Percentiles rank a stretch among this genome's conserved stretches.
Evolutionary conservation across 441 rosid genomes (phyloP).

Genomic region (Mallotus repandus): DNA sequence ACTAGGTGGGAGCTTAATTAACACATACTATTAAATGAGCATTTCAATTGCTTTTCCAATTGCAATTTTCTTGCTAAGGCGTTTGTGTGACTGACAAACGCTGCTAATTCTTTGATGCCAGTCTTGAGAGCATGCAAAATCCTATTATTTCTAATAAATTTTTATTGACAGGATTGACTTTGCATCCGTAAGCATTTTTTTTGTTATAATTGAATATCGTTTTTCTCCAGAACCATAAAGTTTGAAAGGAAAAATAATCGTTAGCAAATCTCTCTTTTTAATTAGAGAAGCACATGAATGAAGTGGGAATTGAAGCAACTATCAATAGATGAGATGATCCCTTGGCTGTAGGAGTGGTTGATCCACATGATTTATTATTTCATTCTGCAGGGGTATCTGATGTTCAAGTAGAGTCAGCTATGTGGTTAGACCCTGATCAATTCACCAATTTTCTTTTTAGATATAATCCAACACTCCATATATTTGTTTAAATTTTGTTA

Average conservation of each 20-base stretch:
- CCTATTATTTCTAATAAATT: background rate
- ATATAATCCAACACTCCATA: too few species aligned
- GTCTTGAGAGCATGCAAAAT: too few species aligned
- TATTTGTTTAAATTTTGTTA: too few species aligned
- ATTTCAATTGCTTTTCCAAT: background rate
- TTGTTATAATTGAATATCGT: background rate
- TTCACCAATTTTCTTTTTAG: constrained; percentile 86
- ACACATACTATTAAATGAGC: background rate
- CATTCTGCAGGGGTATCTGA: constrained; percentile 99
- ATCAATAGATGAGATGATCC: constrained; percentile 93
- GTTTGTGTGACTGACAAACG: background rate
- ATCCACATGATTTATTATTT: constrained; percentile 93
- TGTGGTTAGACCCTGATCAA: constrained; percentile 82
- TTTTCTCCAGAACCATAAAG: background rate
- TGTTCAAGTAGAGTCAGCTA: constrained; percentile 88
- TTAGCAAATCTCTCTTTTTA: background rate
- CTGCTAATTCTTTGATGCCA: background rate
- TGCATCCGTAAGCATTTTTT: constrained; percentile 3
- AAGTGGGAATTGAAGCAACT: constrained; percentile 73
- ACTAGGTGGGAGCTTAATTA: background rate
- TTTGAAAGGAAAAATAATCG: background rate
- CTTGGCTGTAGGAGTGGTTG: constrained; percentile 80
- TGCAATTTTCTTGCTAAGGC: background rate
- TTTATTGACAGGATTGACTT: background rate
- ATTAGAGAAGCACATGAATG: constrained; percentile 88